phyloP scores from a whole-genome alignment of 2,329 filamentous ascomycete genomes.

The Aspergillus hortae region DNA sequence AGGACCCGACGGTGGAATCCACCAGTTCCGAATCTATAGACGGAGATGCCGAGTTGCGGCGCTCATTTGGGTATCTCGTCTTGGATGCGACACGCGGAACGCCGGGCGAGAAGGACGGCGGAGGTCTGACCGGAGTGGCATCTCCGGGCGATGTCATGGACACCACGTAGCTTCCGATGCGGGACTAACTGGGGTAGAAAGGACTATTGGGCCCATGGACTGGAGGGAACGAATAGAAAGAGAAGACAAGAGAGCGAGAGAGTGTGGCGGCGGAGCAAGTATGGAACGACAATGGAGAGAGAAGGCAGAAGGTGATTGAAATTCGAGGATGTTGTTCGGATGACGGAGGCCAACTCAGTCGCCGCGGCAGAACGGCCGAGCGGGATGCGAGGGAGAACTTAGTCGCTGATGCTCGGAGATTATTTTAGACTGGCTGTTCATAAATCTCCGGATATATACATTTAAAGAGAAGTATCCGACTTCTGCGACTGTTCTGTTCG shows the following conservation, averaged over 20 bases:
- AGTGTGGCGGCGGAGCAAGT: background rate
- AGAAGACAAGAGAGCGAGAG: background rate
- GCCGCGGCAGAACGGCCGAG: constrained; percentile 9
- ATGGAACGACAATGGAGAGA: constrained; percentile 1
- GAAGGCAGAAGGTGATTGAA: background rate
- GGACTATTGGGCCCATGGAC: constrained; percentile 31
- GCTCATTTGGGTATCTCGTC: constrained; percentile 50
- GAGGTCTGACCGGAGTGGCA: constrained; percentile 63
- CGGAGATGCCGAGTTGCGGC: constrained; percentile 47
- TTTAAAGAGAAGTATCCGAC: background rate
- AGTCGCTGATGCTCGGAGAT: background rate
- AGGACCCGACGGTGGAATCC: constrained; percentile 55
- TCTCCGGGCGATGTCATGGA: constrained; percentile 68
- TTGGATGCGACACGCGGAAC: constrained; percentile 60
- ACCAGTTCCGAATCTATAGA: constrained; percentile 42
- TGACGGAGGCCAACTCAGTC: constrained; percentile 13
- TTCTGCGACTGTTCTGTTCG: background rate
- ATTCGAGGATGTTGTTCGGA: constrained; percentile 7
- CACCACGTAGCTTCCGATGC: constrained; percentile 29
- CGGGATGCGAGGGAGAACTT: constrained; percentile 8
- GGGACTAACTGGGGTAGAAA: constrained; percentile 12
- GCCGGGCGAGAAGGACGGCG: constrained; percentile 66
- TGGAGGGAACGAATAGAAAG: constrained; percentile 1
- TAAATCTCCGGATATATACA: background rate
- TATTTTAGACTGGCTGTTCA: background rate